Percentiles rank a stretch among this genome's conserved stretches.
Conservation (phyloP, 805 yeast genomes). For the Dipodascopsis uninucleata region DNA sequence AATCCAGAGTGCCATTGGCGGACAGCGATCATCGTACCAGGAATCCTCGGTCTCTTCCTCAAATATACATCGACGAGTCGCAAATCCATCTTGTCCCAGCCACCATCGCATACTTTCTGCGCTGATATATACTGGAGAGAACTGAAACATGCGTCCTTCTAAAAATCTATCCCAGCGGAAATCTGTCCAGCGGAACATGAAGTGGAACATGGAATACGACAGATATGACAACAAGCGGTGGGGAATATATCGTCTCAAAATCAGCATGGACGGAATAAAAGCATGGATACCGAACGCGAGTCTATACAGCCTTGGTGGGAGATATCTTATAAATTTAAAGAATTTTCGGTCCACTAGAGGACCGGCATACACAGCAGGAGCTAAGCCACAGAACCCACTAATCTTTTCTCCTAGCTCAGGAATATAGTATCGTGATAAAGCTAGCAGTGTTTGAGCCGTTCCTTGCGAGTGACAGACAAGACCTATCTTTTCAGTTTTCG, state of each 20-base stretch:
- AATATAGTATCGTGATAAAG: slow-evolving; percentile 50
- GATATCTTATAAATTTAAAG: slow-evolving; percentile 33
- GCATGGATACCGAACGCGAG: slow-evolving; percentile 69
- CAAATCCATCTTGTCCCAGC: slow-evolving; percentile 57
- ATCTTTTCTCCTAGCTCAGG: slow-evolving; percentile 52
- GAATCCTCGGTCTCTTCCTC: slow-evolving; percentile 52
- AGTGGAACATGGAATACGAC: slow-evolving; percentile 82
- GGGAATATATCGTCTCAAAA: slow-evolving; percentile 50
- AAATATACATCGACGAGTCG: slow-evolving; percentile 49
- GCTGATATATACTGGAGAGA: slow-evolving; percentile 81
- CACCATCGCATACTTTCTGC: slow-evolving; percentile 89
- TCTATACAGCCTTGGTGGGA: slow-evolving; percentile 31
- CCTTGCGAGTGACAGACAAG: slow-evolving; percentile 90
- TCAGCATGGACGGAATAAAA: slow-evolving; percentile 72
- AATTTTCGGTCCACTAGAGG: slow-evolving; percentile 54
- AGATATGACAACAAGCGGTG: slow-evolving; percentile 43
- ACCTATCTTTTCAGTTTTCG: slow-evolving; percentile 40
- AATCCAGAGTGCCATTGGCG: slow-evolving; percentile 62
- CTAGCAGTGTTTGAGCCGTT: slow-evolving; percentile 76
- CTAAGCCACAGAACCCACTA: slow-evolving; percentile 67
- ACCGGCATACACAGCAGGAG: slow-evolving; percentile 93
- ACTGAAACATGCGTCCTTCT: slow-evolving; percentile 71
- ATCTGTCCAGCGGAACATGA: slow-evolving; percentile 84
- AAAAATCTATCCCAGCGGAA: slow-evolving; percentile 64
- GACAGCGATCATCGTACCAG: slow-evolving; percentile 40